Conservation (phyloP, 305 asterid genomes). For the Salvia sclarea region DNA sequence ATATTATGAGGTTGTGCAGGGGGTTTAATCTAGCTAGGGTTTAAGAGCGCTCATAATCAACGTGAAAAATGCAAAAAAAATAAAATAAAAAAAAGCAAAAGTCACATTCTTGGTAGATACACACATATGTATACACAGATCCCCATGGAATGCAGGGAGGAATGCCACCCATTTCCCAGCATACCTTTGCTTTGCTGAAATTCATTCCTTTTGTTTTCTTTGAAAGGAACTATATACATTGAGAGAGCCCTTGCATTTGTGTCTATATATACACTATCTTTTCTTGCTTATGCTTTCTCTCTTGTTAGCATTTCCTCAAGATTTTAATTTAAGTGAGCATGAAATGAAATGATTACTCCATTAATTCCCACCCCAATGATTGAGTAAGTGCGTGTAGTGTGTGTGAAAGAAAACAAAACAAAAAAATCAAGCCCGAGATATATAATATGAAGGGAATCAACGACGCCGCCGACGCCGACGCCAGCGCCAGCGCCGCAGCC, state of each 20-base stretch:
- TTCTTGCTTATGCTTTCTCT: slow-evolving; percentile 25
- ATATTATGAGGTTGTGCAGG: slow-evolving; percentile 22
- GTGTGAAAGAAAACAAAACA: too few relatives aligned
- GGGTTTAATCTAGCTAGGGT: slow-evolving; percentile 38
- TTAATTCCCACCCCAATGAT: slow-evolving; percentile 56
- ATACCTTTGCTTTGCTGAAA: slow-evolving; percentile 44
- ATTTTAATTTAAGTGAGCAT: too few relatives aligned
- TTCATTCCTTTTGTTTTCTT: slow-evolving; percentile 75
- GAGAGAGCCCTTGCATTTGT: neutral
- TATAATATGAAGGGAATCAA: slow-evolving; percentile 55
- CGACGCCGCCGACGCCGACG: slow-evolving; percentile 40
- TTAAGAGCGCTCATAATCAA: slow-evolving; percentile 21
- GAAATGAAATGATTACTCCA: slow-evolving; percentile 64
- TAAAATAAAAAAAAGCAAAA: neutral
- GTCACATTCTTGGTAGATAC: slow-evolving; percentile 16
- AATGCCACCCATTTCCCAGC: slow-evolving; percentile 68
- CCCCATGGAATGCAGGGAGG: slow-evolving; percentile 64
- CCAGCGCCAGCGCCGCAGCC: neutral
- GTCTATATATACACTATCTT: neutral
- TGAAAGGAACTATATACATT: slow-evolving; percentile 41
- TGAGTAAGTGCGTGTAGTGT: slow-evolving; percentile 34
- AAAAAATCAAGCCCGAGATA: slow-evolving; percentile 5
- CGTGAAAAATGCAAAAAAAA: neutral
- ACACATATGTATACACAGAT: slow-evolving; percentile 72
- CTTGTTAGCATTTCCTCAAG: too few relatives aligned